These are phyloP conservation scores for Claviceps citrina DNA, from an alignment of 2,329 filamentous ascomycete genomes.

Conservation along the genomic window DNA sequence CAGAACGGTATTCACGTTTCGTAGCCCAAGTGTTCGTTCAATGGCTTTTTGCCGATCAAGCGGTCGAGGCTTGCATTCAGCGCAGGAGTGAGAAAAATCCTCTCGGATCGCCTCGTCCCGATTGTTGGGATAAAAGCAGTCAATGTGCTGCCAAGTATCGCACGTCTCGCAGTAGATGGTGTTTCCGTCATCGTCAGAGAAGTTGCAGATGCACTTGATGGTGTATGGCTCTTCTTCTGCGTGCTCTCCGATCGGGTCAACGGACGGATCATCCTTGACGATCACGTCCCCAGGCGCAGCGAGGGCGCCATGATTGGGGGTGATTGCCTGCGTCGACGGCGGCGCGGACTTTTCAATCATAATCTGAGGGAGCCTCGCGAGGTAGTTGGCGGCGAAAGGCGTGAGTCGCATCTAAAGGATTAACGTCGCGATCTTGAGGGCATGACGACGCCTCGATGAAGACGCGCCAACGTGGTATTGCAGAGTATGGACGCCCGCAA, in stretches of 20 bases:
- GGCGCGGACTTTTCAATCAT: conserved; percentile 45
- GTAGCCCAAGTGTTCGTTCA: conserved; percentile 51
- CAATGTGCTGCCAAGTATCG: conserved; percentile 96
- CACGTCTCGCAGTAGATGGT: conserved; percentile 94
- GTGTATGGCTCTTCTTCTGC: conserved; percentile 70
- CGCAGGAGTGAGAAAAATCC: conserved; percentile 69
- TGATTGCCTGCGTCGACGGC: conserved; percentile 39
- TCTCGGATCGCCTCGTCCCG: conserved; percentile 55
- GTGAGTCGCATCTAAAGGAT: conserved; percentile 23
- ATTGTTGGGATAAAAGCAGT: conserved; percentile 77
- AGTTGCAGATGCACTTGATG: conserved; percentile 96
- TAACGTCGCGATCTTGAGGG: conserved; percentile 38
- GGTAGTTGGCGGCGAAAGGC: conserved; percentile 19
- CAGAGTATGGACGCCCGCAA: conserved; percentile 1
- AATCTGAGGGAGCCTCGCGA: conserved; percentile 37
- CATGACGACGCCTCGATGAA: conserved; percentile 40
- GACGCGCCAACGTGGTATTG: conserved; percentile 22
- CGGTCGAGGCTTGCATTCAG: conserved; percentile 67
- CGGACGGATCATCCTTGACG: conserved; percentile 22
- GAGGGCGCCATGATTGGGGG: conserved; percentile 37
- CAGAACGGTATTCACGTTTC: conserved; percentile 23
- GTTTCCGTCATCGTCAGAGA: conserved; percentile 86
- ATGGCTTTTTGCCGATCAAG: conserved; percentile 62
- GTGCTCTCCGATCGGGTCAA: conserved; percentile 32
- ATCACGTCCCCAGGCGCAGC: conserved; percentile 17